These are phyloP conservation scores for Raffaelea albimanens DNA, from an alignment of 2,329 filamentous ascomycete species.

Conservation along the genomic window DNA sequence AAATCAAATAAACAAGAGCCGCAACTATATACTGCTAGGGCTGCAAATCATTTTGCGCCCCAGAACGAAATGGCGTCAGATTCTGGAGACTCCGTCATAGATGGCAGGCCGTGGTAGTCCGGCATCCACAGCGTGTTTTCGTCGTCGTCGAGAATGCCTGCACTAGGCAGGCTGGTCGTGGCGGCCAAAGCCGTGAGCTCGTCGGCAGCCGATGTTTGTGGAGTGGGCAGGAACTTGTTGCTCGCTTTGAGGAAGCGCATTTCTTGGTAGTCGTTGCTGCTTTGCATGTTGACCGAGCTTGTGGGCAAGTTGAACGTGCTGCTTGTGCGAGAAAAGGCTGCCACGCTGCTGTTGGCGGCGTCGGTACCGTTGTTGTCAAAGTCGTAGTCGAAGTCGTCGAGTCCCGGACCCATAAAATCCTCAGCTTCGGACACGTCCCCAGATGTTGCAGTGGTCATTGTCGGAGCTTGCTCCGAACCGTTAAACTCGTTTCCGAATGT, in stretches of 20 bases:
- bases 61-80: slow-evolving; percentile 17
- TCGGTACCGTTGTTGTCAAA: slow-evolving; percentile 16
- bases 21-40: neutral
- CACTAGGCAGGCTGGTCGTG: slow-evolving; percentile 2
- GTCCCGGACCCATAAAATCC: slow-evolving; percentile 37
- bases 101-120: slow-evolving; percentile 26
- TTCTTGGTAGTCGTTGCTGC: slow-evolving; percentile 41
- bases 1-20: neutral
- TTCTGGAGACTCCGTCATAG: slow-evolving; percentile 23
- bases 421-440: slow-evolving; percentile 60
- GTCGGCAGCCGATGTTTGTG: slow-evolving; percentile 27
- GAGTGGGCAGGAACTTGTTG: slow-evolving; percentile 32
- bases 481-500: slow-evolving; percentile 45
- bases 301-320: slow-evolving; percentile 36
- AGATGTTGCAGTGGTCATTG: slow-evolving; percentile 50
- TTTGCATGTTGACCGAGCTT: slow-evolving; percentile 26
- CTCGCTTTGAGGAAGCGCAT: slow-evolving; percentile 41
- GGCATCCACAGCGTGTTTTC: slow-evolving; percentile 40
- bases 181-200: slow-evolving; percentile 34
- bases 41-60: slow-evolving; percentile 7
- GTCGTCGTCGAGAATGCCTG: slow-evolving; percentile 28
- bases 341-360: slow-evolving; percentile 23
- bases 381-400: slow-evolving; percentile 31
- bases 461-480: slow-evolving; percentile 44
- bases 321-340: slow-evolving; percentile 35